Conservation (phyloP, 345 rosid genomes). For the Microcos paniculata region DNA sequence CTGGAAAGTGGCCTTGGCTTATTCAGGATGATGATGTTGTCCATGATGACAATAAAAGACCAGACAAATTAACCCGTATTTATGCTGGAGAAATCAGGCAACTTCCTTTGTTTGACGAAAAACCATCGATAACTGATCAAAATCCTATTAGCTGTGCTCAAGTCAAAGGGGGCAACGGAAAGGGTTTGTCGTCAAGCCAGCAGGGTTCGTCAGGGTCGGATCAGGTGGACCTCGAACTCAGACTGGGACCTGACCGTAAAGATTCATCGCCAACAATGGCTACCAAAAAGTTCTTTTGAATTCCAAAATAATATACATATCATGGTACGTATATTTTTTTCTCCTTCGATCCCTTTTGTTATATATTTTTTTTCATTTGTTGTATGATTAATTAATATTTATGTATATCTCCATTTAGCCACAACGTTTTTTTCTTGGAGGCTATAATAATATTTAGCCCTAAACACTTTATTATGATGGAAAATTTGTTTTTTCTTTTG, state of each 20-base stretch:
- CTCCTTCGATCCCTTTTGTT: neutral
- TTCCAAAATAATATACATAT: neutral
- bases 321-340: neutral
- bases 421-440: too few species aligned
- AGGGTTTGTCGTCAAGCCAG: constrained; percentile 1
- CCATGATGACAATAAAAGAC: neutral
- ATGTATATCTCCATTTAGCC: neutral
- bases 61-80: neutral
- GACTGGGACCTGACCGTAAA: constrained; percentile 49
- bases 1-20: constrained; percentile 23
- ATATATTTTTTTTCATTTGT: neutral
- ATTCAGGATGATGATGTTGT: neutral
- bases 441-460: too few species aligned
- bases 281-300: constrained; percentile 46
- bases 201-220: constrained; percentile 15
- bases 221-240: constrained; percentile 52
- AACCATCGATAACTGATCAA: constrained; percentile 19
- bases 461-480: neutral
- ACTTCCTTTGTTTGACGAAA: constrained; percentile 33
- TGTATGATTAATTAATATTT: neutral
- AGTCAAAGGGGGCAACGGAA: constrained; percentile 8
- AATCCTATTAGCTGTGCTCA: neutral
- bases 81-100: constrained; percentile 23
- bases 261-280: constrained; percentile 29
- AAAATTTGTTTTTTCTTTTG: neutral